Evolutionary conservation across 441 rosid genomes (phyloP).

Genomic region (Biscutella laevigata): DNA sequence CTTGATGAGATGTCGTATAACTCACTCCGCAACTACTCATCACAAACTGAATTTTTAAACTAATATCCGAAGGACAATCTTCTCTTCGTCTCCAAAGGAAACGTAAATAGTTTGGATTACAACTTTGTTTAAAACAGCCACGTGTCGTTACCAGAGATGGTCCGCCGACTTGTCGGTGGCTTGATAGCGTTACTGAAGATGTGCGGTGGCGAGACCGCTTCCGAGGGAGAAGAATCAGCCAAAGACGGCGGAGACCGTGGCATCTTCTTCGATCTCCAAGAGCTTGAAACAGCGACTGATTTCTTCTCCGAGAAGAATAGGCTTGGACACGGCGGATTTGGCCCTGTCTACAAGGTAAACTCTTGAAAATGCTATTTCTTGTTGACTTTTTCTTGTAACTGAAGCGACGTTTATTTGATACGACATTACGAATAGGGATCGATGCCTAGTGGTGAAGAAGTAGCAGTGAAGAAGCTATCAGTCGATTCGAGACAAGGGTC

Average conservation of each 20-base stretch:
- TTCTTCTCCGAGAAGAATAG: conserved; percentile 62
- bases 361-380: background rate
- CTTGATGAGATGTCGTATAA: background rate
- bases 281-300: conserved; percentile 64
- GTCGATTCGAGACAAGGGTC: conserved; percentile 64
- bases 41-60: background rate
- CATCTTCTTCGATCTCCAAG: conserved; percentile 54
- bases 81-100: background rate
- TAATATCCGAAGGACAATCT: background rate
- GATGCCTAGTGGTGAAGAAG: conserved; percentile 68
- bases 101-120: background rate
- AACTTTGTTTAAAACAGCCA: background rate
- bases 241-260: conserved; percentile 24
- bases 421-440: conserved; percentile 41
- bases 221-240: conserved; percentile 11
- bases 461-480: conserved; percentile 85
- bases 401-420: background rate
- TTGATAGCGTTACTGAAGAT: conserved; percentile 26
- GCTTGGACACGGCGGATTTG: conserved; percentile 90
- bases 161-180: conserved; percentile 25
- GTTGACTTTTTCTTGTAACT: too few species aligned
- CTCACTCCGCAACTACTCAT: background rate
- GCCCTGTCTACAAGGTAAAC: conserved; percentile 76
- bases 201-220: conserved; percentile 6
- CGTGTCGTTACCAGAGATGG: conserved; percentile 14